Evolutionary conservation across 2,329 filamentous ascomycete species (phyloP), one percentile per base, ranked within the genome.

Genomic region (Colletotrichum chlorophyti): DNA sequence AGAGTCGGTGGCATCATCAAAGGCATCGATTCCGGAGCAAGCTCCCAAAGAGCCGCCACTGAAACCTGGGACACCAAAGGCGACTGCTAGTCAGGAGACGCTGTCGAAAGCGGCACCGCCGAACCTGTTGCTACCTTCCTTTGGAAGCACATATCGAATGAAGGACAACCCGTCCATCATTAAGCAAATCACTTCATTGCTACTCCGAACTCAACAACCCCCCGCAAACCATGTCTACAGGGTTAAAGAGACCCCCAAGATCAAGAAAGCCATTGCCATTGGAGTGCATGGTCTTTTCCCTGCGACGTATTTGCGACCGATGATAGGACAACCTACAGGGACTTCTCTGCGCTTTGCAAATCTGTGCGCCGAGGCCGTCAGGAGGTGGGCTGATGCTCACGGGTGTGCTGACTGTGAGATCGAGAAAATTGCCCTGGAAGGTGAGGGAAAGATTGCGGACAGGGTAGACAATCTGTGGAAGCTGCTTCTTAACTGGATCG

Each of bases 211-310:
- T 1, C 79, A 81, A 37, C 83, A 87, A 46, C 72, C 81, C 7
- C 79, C 84, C 4, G 81, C 81, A 14, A 87, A 84, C 46, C 91
- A 97, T 70, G 86, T 97, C 5, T 89, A 86, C 64, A 83, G 91
- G 27, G 76, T 86, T 6, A 87, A 86, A 40, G 85, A 90, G 7
- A 80, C 85, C 0, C 90, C 86, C 1, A 89, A 84, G 63, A 86
- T 98, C 42, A 91, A 86, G 68, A 95, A 90, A 64, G 95, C 95
- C 11, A 82, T 99, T 5, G 93, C 93, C 1, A 97, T 99, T 64
- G 95, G 95, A 34, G 87, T 99, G 1, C 95, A 99, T 72, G 95
- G 95, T 1, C 90, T 96, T 60, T 97, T 98, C 64, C 95, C 95
- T 1, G 92, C 92, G 1, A 86, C 90, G 0, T 85, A 96, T 37